Conservation (phyloP, 2,329 filamentous ascomycete species). For the Emydomyces testavorans region DNA sequence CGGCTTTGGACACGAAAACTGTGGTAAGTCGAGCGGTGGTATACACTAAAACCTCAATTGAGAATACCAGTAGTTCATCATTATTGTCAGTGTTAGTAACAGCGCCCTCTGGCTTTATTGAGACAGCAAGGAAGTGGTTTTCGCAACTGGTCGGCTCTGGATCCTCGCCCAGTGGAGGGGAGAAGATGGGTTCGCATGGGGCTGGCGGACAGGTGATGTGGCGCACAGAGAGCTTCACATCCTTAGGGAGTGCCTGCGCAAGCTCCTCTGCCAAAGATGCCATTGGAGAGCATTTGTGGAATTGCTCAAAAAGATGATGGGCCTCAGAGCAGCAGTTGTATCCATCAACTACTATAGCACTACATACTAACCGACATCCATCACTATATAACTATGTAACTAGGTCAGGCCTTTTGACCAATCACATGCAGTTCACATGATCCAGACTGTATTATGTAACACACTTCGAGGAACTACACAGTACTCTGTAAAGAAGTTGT, state of each 20-base stretch:
- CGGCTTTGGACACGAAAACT: conserved; percentile 91
- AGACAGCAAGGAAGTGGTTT: conserved; percentile 62
- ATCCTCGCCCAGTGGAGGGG: conserved; percentile 58
- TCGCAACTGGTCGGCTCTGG: conserved; percentile 75
- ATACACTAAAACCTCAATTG: conserved; percentile 79
- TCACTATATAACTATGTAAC: too few species aligned
- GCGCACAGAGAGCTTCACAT: conserved; percentile 56
- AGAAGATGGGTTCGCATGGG: conserved; percentile 62
- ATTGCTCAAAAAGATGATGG: neutral
- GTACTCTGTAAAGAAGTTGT: too few species aligned
- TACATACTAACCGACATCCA: too few species aligned
- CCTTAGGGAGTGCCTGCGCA: conserved; percentile 42
- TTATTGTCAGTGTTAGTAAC: conserved; percentile 22
- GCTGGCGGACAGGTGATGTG: conserved; percentile 80
- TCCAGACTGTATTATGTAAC: too few species aligned
- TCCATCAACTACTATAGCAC: too few species aligned
- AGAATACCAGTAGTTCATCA: conserved; percentile 59
- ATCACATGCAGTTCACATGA: too few species aligned
- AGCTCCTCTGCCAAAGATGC: conserved; percentile 35
- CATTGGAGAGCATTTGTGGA: neutral
- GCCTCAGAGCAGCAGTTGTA: too few species aligned
- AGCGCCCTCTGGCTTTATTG: conserved; percentile 29
- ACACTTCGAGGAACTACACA: too few species aligned
- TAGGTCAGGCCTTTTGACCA: too few species aligned
- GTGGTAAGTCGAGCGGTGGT: conserved; percentile 69